These are phyloP conservation scores for Phytopythium chamaehyphon DNA, from an alignment of 352 stramenopile species.

Conservation along the genomic window DNA sequence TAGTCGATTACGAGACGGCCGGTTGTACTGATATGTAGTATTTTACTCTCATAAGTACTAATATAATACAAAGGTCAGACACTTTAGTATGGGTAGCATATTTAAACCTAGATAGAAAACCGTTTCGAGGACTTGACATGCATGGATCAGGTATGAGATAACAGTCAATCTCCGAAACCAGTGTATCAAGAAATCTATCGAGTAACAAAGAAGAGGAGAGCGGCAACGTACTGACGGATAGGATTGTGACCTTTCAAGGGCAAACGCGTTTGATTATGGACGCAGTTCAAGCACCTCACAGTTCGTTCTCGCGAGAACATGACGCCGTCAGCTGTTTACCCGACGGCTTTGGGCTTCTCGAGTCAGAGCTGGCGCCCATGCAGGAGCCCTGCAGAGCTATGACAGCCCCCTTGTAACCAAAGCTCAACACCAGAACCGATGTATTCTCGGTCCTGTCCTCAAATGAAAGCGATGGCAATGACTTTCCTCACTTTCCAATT, in stretches of 20 bases:
- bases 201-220: not conserved
- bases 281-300: not conserved
- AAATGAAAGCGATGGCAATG: not conserved
- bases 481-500: conserved; percentile 4
- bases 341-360: too few species aligned
- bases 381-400: too few species aligned
- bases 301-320: too few species aligned
- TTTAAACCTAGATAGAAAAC: too few species aligned
- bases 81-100: too few species aligned
- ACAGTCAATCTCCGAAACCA: not conserved
- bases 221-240: not conserved
- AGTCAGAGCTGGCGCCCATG: too few species aligned
- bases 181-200: too few species aligned
- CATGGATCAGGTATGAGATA: not conserved
- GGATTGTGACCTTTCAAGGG: not conserved
- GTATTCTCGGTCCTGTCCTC: not conserved
- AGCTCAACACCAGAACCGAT: not conserved
- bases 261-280: conserved; percentile 1
- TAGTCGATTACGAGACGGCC: not conserved
- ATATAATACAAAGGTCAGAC: too few species aligned
- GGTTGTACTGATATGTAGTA: not conserved
- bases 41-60: not conserved
- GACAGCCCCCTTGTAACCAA: too few species aligned
- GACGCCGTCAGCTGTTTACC: too few species aligned
- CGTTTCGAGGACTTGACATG: not conserved